These are phyloP conservation scores for Phytopythium mirpurense DNA, from an alignment of 352 stramenopile genomes.

Conservation along the genomic window DNA sequence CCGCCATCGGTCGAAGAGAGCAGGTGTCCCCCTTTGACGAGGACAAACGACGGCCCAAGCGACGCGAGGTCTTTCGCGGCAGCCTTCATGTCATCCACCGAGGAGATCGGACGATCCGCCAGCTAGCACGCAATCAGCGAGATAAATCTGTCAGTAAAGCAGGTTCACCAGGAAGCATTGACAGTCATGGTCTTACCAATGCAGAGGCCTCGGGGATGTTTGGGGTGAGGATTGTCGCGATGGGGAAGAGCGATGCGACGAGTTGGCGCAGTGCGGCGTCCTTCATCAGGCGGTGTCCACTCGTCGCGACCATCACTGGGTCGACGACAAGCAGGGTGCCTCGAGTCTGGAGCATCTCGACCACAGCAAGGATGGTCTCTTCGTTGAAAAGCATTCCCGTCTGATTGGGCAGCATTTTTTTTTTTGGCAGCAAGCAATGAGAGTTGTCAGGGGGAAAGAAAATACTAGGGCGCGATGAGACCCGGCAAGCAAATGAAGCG, in stretches of 20 bases:
- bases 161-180: neutral
- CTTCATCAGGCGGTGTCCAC: constrained; percentile 77
- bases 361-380: constrained; percentile 75
- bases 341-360: constrained; percentile 40
- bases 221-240: constrained; percentile 87
- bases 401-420: constrained; percentile 14
- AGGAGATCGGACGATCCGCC: constrained; percentile 27
- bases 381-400: constrained; percentile 90
- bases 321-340: constrained; percentile 82
- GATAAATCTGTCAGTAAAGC: neutral
- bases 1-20: neutral
- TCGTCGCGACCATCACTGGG: constrained; percentile 93
- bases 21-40: constrained; percentile 91
- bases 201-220: constrained; percentile 93
- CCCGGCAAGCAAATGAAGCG: neutral
- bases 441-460: neutral
- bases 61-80: constrained; percentile 70
- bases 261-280: constrained; percentile 66
- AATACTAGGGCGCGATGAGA: neutral
- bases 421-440: neutral
- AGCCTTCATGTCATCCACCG: constrained; percentile 61
- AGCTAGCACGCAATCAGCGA: constrained; percentile 16
- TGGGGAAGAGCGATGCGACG: constrained; percentile 79
- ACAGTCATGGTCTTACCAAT: constrained; percentile 33
- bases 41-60: constrained; percentile 61